A percentile compares a stretch with the other conserved stretches of the same genome.
These are phyloP conservation scores for Lophium mytilinum DNA, from an alignment of 495 filamentous ascomycete species.

Conservation along the genomic window DNA sequence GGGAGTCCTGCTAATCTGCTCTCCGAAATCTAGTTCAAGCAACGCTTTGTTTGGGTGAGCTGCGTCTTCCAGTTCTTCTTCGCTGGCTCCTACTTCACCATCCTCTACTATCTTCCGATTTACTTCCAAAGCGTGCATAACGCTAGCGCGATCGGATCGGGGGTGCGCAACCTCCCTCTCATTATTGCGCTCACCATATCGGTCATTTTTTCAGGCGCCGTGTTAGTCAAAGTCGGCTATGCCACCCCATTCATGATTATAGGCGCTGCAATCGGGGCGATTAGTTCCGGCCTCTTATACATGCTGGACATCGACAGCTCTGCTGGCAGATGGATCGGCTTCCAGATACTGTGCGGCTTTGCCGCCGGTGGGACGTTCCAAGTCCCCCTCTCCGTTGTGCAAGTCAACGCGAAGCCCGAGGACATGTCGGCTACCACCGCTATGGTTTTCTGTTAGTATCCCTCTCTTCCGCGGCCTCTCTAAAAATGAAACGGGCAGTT, in stretches of 20 bases:
- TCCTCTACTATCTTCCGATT: constrained; percentile 3
- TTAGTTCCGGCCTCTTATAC: constrained; percentile 19
- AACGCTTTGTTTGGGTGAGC: constrained; percentile 15
- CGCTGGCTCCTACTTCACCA: constrained; percentile 3
- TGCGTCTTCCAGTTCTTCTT: background rate
- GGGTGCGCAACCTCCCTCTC: constrained; percentile 15
- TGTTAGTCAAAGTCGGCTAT: background rate
- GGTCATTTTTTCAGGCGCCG: background rate
- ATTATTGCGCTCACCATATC: constrained; percentile 9
- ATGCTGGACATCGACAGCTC: constrained; percentile 3
- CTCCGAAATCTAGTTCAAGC: background rate
- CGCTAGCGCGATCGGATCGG: background rate
- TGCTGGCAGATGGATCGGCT: constrained; percentile 13
- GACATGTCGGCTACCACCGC: constrained; percentile 4
- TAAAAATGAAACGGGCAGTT: background rate
- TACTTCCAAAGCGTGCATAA: background rate
- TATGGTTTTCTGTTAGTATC: constrained; percentile 6
- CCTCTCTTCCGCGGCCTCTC: too few relatives aligned
- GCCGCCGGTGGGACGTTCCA: constrained; percentile 1
- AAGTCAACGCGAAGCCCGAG: background rate
- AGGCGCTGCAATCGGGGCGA: constrained; percentile 11
- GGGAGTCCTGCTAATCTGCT: constrained; percentile 2
- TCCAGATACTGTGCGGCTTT: constrained; percentile 11
- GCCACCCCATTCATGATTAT: background rate
- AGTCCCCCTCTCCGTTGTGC: constrained; percentile 1